Base-by-base conservation (phyloP, 352 stramenopile genomes). In the Phytophthora sp. region DNA sequence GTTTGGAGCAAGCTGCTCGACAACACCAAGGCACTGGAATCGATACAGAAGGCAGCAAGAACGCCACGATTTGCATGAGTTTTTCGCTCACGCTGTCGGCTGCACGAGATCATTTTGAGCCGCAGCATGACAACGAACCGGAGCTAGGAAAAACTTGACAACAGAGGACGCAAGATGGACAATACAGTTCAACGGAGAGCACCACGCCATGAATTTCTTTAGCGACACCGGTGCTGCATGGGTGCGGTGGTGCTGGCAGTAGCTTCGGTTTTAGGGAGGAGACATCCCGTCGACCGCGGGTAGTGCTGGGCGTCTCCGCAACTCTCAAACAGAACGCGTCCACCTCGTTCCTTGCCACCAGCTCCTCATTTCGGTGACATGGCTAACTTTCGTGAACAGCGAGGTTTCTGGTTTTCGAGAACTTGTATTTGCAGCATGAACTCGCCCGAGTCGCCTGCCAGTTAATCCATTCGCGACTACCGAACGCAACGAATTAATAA, bases 201-300 rank as follows among this genome's bases (percentile, higher is more conserved):
- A 38, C 26, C 41, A 51, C n/a, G 3, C n/a, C 15, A 38, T 39
- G n/a, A 48, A 32, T 54, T 61, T 46, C 28, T 28, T 61, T 61
- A 61, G 30, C 41, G 53, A 62, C 42, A 23, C 7, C 27, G 34
- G 31, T 18, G 13, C 35, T 38, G 24, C 23, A 28, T 4, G 15
- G 46, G 30, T 32, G 9, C 28, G 38, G 38, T 45, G 17, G 38
- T 27, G 38, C n/a, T 0, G 21, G 17, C 15, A n/a, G 38, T 18
- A 23, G 17, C n/a, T 1, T 13, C 31, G 21, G 20, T 41, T 44
- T 35, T 41, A 31, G 26, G 17, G 18, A 12, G 27, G 9, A 32
- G 24, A 30, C 15, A 17, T 5, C n/a, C n/a, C 35, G 18, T 49
- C 23, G 21, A 34, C 13, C 15, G 3, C 35, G n/a, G n/a, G 7